phyloP scores from a whole-genome alignment of 2,329 filamentous ascomycete genomes.

The Sporothrix variecibatus region DNA sequence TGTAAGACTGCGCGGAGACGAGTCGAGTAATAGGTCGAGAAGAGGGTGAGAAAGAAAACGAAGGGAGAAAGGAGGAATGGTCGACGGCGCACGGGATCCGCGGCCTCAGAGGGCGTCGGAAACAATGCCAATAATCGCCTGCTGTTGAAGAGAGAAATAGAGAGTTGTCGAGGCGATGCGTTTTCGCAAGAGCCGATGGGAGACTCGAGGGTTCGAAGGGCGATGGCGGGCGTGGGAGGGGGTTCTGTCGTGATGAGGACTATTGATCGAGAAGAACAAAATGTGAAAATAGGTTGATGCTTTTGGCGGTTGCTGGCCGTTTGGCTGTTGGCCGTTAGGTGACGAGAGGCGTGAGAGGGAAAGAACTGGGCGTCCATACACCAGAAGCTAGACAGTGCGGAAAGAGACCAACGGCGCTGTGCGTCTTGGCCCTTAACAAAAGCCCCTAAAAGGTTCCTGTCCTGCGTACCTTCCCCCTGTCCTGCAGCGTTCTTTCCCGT shows the following conservation, averaged over 20 bases:
- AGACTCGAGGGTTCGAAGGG: background rate
- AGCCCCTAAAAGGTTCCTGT: background rate
- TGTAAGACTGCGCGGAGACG: background rate
- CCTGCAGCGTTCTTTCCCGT: background rate
- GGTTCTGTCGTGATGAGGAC: slow-evolving; percentile 1
- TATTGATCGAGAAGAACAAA: background rate
- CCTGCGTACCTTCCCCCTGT: background rate
- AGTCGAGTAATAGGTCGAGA: background rate
- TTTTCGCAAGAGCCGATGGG: slow-evolving; percentile 18
- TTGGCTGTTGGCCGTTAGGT: background rate
- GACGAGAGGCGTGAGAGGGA: slow-evolving; percentile 1
- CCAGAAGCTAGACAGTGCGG: background rate
- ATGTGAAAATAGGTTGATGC: slow-evolving; percentile 10
- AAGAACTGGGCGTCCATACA: background rate
- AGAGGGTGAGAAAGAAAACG: background rate
- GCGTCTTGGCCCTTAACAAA: background rate
- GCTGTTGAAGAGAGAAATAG: slow-evolving; percentile 18
- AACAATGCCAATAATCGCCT: slow-evolving; percentile 15
- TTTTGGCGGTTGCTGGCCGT: slow-evolving; percentile 14
- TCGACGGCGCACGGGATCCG: slow-evolving; percentile 28
- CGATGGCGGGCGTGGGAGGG: background rate
- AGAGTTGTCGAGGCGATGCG: slow-evolving; percentile 12
- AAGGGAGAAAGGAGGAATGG: background rate
- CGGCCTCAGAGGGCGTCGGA: slow-evolving; percentile 25
- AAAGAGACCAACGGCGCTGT: background rate